A percentile compares a stretch with the other conserved stretches of the same genome.
phyloP scores from a whole-genome alignment of 225 moss, liverwort and hornwort species.

The Bryoerythrophyllum caledonicum region DNA sequence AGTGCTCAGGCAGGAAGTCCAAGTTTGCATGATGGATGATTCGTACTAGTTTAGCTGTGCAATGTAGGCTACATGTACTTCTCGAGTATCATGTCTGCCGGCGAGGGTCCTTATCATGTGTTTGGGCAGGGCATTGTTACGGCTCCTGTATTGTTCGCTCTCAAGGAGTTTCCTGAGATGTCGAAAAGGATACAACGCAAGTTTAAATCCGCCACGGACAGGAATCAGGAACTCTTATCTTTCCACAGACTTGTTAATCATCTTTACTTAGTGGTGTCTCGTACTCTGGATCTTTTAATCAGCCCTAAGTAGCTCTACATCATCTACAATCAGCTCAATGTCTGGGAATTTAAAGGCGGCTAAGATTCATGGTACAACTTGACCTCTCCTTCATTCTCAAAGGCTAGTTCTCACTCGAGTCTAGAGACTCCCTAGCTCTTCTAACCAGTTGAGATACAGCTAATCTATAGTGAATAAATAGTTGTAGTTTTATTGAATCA shows the following conservation, averaged over 20 bases:
- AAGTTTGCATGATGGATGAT: constrained; percentile 8
- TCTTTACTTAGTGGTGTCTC: not conserved
- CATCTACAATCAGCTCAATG: too few relatives aligned
- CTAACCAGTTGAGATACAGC: too few relatives aligned
- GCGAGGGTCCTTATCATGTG: constrained; percentile 20
- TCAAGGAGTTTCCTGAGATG: constrained; percentile 84
- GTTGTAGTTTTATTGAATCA: too few relatives aligned
- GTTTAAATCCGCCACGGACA: constrained; percentile 68
- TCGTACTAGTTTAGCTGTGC: constrained; percentile 6
- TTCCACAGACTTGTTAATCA: not conserved
- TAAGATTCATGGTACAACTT: too few relatives aligned
- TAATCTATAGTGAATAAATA: too few relatives aligned
- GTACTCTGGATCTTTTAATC: not conserved
- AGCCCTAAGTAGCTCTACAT: too few relatives aligned
- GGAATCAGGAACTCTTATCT: constrained; percentile 55
- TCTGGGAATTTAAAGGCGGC: too few relatives aligned
- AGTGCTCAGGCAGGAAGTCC: not conserved
- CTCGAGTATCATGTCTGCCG: not conserved
- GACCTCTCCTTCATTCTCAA: too few relatives aligned
- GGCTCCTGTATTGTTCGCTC: constrained; percentile 90
- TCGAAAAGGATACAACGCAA: constrained; percentile 70
- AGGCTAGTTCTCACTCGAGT: too few relatives aligned
- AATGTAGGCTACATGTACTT: constrained; percentile 1
- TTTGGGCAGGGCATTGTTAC: constrained; percentile 85
- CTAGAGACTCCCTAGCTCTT: too few relatives aligned